Conservation (phyloP, 306 rosid species). For the Cucumis hystrix region DNA sequence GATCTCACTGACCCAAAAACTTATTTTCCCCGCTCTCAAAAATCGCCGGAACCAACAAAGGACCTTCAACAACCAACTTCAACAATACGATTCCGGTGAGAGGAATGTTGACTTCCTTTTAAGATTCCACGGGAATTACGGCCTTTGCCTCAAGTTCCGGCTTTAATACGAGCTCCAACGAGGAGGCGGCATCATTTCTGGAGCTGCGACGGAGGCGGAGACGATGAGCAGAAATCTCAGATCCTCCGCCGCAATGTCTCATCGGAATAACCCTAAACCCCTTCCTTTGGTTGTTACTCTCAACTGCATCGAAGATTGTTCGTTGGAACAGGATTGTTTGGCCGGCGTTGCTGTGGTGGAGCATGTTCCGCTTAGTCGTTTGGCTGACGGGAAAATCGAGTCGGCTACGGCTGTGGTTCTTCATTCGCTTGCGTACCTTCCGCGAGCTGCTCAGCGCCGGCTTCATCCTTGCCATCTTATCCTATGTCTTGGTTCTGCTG, state of each 20-base stretch:
- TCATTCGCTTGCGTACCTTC: conserved; percentile 85
- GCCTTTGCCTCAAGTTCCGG: neutral
- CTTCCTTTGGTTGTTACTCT: conserved; percentile 74
- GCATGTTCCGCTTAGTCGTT: conserved; percentile 75
- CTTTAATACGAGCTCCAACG: neutral
- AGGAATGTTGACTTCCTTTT: neutral
- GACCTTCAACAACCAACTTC: neutral
- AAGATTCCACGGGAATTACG: neutral
- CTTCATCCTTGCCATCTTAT: conserved; percentile 84
- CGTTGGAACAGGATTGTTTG: conserved; percentile 64
- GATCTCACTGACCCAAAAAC: neutral
- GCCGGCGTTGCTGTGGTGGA: conserved; percentile 70
- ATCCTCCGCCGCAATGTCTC: conserved; percentile 63
- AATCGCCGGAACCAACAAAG: neutral
- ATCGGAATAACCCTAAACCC: conserved; percentile 40
- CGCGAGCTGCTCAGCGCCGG: conserved; percentile 98
- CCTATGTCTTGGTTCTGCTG: conserved; percentile 91
- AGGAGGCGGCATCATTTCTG: neutral
- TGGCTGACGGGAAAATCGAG: conserved; percentile 84
- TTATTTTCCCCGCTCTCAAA: neutral
- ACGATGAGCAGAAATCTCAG: conserved; percentile 13
- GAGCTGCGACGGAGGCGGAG: conserved; percentile 4
- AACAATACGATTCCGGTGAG: neutral
- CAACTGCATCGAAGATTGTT: conserved; percentile 85
- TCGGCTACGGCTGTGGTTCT: conserved; percentile 79